Evolutionary conservation across 2,329 filamentous ascomycete genomes (phyloP).

Genomic region (Penicillium sclerotiorum): DNA sequence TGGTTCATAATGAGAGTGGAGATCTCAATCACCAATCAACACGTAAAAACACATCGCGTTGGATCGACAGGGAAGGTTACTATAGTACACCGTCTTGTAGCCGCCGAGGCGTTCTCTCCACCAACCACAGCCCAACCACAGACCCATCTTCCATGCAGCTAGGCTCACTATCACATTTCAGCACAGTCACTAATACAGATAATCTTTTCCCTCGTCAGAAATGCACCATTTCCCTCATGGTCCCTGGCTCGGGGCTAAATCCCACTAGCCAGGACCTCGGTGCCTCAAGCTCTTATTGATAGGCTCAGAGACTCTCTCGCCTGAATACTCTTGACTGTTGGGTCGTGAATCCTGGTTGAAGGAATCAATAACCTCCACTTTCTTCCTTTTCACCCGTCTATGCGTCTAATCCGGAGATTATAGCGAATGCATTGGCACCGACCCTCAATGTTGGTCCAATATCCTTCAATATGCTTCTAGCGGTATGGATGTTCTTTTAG

Average conservation of each 20-base stretch:
- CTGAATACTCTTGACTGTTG: neutral
- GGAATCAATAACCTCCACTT: neutral
- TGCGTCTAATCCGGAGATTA: neutral
- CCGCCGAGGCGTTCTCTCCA: constrained; percentile 24
- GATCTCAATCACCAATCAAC: constrained; percentile 10
- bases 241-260: constrained; percentile 7
- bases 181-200: constrained; percentile 1
- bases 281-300: constrained; percentile 12
- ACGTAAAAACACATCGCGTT: too few relatives aligned
- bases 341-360: neutral
- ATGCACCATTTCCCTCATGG: too few relatives aligned
- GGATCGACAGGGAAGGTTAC: constrained; percentile 10
- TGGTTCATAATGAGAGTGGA: neutral
- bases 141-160: constrained; percentile 7
- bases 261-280: constrained; percentile 12
- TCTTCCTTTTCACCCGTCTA: neutral
- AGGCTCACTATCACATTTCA: constrained; percentile 21
- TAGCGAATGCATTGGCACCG: neutral
- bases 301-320: constrained; percentile 9
- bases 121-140: constrained; percentile 14
- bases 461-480: neutral
- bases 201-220: too few relatives aligned
- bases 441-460: neutral
- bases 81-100: constrained; percentile 22
- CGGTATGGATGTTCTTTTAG: neutral